Evolutionary conservation across 352 stramenopile genomes (phyloP).

Genomic region (Phytophthora melonis): DNA sequence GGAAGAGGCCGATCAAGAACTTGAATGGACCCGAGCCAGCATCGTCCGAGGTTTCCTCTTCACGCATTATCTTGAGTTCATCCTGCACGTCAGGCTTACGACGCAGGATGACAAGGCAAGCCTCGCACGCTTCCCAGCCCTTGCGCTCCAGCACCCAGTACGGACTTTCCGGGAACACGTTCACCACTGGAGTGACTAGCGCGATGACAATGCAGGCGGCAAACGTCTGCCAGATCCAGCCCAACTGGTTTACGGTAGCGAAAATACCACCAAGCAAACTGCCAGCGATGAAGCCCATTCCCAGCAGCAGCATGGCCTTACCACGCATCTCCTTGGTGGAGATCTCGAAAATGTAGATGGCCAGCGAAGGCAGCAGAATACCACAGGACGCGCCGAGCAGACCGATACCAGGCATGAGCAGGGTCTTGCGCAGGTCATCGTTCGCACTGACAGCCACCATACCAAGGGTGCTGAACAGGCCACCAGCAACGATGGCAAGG

Average conservation of each 20-base stretch:
- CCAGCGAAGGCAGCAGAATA: slow-evolving; percentile 72
- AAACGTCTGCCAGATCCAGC: slow-evolving; percentile 85
- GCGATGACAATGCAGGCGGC: slow-evolving; percentile 69
- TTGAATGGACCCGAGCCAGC: slow-evolving; percentile 60
- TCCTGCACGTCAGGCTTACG: slow-evolving; percentile 75
- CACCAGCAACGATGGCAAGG: slow-evolving; percentile 66
- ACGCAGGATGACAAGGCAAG: slow-evolving; percentile 66
- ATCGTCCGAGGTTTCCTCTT: slow-evolving; percentile 61
- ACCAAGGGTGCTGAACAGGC: slow-evolving; percentile 68
- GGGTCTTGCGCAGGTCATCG: slow-evolving; percentile 47
- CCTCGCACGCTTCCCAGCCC: slow-evolving; percentile 76
- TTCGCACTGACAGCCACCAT: slow-evolving; percentile 75
- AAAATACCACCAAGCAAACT: slow-evolving; percentile 66
- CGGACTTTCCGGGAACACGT: slow-evolving; percentile 82
- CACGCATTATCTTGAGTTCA: slow-evolving; percentile 74
- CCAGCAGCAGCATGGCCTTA: slow-evolving; percentile 74
- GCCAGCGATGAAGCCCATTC: slow-evolving; percentile 69
- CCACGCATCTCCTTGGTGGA: slow-evolving; percentile 81
- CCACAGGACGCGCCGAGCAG: slow-evolving; percentile 68
- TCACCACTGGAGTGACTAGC: slow-evolving; percentile 72
- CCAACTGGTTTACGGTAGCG: slow-evolving; percentile 63
- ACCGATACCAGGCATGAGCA: slow-evolving; percentile 69
- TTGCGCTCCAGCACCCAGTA: slow-evolving; percentile 79
- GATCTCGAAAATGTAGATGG: slow-evolving; percentile 86
- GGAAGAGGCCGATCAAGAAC: slow-evolving; percentile 64